phyloP scores from a whole-genome alignment of 805 yeast genomes.

The Sugiyamaella smithiae region DNA sequence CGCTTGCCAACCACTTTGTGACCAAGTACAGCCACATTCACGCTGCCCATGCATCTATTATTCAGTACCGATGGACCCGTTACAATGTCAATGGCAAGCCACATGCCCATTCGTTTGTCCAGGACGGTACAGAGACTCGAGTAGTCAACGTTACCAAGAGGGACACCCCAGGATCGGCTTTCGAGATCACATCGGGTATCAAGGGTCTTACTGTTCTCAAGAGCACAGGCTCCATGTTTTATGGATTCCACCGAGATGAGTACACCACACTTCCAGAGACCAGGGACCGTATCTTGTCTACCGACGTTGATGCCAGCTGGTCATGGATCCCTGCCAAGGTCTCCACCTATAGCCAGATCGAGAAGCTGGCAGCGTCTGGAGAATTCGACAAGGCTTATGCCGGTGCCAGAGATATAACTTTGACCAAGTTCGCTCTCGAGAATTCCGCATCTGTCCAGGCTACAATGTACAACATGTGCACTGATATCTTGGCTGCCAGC shows the following conservation, averaged over 20 bases:
- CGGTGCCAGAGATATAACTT: slow-evolving; percentile 64
- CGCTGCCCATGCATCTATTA: slow-evolving; percentile 63
- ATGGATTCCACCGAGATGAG: slow-evolving; percentile 82
- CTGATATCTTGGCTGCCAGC: slow-evolving; percentile 59
- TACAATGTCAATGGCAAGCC: slow-evolving; percentile 67
- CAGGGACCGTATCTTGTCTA: slow-evolving; percentile 78
- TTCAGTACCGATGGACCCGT: slow-evolving; percentile 79
- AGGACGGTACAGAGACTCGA: slow-evolving; percentile 81
- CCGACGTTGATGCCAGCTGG: slow-evolving; percentile 79
- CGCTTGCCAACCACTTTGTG: slow-evolving; percentile 76
- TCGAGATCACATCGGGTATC: slow-evolving; percentile 61
- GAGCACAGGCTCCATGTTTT: slow-evolving; percentile 90
- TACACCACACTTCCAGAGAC: slow-evolving; percentile 86
- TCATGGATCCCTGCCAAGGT: slow-evolving; percentile 53
- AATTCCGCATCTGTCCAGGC: slow-evolving; percentile 95
- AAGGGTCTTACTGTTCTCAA: slow-evolving; percentile 81
- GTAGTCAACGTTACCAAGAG: slow-evolving; percentile 39
- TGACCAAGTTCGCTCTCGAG: slow-evolving; percentile 77
- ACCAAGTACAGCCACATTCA: slow-evolving; percentile 72
- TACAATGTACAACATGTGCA: slow-evolving; percentile 91
- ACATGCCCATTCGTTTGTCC: slow-evolving; percentile 81
- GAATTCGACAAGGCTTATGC: slow-evolving; percentile 63
- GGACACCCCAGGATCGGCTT: slow-evolving; percentile 39
- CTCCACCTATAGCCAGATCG: slow-evolving; percentile 40
- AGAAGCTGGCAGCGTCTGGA: slow-evolving; percentile 53